Evolutionary conservation across 495 filamentous ascomycete genomes (phyloP).

Genomic region (Aeminium ludgeri): DNA sequence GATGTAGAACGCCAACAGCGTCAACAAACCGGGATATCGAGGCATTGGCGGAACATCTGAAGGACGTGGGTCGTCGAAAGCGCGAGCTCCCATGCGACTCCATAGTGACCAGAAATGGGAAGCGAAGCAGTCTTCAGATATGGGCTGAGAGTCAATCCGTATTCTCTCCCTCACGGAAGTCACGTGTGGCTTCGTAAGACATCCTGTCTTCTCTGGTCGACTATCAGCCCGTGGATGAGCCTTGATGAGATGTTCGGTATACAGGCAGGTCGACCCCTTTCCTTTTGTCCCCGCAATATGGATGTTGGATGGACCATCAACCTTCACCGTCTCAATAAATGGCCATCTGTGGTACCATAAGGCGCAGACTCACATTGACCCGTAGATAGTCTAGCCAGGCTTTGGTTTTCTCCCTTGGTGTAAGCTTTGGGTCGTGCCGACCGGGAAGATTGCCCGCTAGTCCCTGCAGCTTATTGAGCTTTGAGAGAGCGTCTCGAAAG

Average conservation of each 20-base stretch:
- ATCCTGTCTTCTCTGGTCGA: conserved; percentile 14
- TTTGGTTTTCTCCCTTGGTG: no score
- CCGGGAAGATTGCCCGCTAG: no score
- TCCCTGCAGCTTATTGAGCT: no score
- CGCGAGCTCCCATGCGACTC: not conserved
- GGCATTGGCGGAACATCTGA: conserved; percentile 14
- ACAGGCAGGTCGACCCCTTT: conserved; percentile 35
- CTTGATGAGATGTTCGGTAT: conserved; percentile 25
- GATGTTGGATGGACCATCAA: conserved; percentile 22
- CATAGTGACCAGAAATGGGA: conserved; percentile 9
- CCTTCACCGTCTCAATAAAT: no score
- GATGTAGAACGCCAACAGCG: conserved; percentile 19
- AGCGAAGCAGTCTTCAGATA: conserved; percentile 10
- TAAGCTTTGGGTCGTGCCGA: no score
- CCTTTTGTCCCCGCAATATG: conserved; percentile 35
- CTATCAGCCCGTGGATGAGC: conserved; percentile 9
- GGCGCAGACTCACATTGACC: no score
- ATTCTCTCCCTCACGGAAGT: conserved; percentile 9
- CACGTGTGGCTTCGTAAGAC: conserved; percentile 16
- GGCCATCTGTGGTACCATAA: no score
- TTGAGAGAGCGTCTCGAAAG: no score
- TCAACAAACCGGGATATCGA: conserved; percentile 36
- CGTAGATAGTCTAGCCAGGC: no score
- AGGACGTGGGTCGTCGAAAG: not conserved
- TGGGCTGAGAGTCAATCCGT: conserved; percentile 12